Percentiles rank a stretch among this genome's conserved stretches.
Evolutionary conservation across 164 flowering plant species (phyloP).

Genomic region (Cinnamomum micranthum): DNA sequence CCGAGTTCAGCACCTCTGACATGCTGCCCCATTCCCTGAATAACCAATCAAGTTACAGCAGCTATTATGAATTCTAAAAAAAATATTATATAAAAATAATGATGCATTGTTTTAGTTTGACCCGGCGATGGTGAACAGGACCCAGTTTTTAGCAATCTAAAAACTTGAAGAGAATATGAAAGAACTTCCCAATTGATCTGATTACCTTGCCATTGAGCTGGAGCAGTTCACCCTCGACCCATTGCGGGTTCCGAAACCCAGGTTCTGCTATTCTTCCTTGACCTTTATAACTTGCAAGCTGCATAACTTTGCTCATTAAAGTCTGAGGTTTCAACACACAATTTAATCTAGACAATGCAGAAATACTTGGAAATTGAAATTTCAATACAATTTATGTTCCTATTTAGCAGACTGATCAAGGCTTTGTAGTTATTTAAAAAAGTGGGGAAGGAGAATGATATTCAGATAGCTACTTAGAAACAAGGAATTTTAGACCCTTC

Average conservation of each 20-base stretch:
- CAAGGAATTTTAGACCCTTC: too few relatives aligned
- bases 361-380: not conserved
- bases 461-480: too few relatives aligned
- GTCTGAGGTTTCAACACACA: not conserved
- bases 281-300: slow-evolving; percentile 90
- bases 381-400: not conserved
- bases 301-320: slow-evolving; percentile 12
- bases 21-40: slow-evolving; percentile 78
- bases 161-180: not conserved
- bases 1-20: slow-evolving; percentile 91
- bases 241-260: slow-evolving; percentile 72
- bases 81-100: not conserved
- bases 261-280: slow-evolving; percentile 92
- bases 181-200: not conserved
- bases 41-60: not conserved
- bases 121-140: not conserved
- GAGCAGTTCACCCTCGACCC: slow-evolving; percentile 97
- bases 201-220: slow-evolving; percentile 89
- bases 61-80: not conserved
- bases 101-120: not conserved
- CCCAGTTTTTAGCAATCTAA: not conserved
- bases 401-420: too few relatives aligned
- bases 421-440: too few relatives aligned
- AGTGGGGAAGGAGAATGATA: too few relatives aligned
- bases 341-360: not conserved